Evolutionary conservation across 2,329 filamentous ascomycete genomes (phyloP).

Genomic region (Keithomyces neogunnii): DNA sequence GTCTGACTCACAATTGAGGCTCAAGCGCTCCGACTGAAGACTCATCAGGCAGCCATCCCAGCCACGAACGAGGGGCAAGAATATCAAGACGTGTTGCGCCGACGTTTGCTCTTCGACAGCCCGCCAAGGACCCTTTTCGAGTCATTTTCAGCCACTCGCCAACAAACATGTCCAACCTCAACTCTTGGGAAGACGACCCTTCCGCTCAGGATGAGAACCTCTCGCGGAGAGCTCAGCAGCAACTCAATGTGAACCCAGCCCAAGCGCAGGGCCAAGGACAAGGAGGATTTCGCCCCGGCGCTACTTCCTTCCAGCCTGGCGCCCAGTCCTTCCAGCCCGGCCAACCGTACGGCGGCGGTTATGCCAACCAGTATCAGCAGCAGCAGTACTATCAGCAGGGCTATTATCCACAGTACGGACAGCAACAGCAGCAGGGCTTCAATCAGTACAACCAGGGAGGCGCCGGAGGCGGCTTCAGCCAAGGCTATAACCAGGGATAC

Average conservation of each 20-base stretch:
- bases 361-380: slow-evolving; percentile 46
- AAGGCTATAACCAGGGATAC: slow-evolving; percentile 40
- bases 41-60: neutral
- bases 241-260: slow-evolving; percentile 60
- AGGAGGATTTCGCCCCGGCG: slow-evolving; percentile 40
- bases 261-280: slow-evolving; percentile 29
- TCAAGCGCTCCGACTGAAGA: neutral
- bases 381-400: slow-evolving; percentile 45
- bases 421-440: slow-evolving; percentile 34
- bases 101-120: neutral
- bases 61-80: slow-evolving; percentile 2
- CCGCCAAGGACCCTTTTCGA: neutral
- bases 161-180: slow-evolving; percentile 69
- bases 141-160: neutral
- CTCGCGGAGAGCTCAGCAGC: slow-evolving; percentile 65
- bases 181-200: slow-evolving; percentile 91
- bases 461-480: slow-evolving; percentile 42
- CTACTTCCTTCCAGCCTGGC: slow-evolving; percentile 63
- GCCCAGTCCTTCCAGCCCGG: slow-evolving; percentile 65
- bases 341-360: slow-evolving; percentile 55
- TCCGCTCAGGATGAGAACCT: slow-evolving; percentile 70
- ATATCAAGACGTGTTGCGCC: slow-evolving; percentile 1
- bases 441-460: slow-evolving; percentile 41
- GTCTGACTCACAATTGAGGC: neutral
- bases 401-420: slow-evolving; percentile 52